These are phyloP conservation scores for Trametes elegans DNA, from an alignment of 768 basidiomycete species.

Conservation along the genomic window DNA sequence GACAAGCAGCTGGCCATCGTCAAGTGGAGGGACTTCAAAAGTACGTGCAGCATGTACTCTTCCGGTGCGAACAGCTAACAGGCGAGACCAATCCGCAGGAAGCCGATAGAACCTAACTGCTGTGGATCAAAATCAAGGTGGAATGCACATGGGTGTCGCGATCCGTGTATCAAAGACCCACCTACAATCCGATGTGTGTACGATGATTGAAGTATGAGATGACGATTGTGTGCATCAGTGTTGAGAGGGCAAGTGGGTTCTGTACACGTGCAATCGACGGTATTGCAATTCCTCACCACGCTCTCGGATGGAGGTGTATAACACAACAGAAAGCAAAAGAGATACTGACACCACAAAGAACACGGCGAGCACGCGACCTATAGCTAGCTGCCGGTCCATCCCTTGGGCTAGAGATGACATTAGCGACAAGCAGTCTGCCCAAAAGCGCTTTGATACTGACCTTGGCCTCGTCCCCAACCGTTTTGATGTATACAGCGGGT, in stretches of 20 bases:
- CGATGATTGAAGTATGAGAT: no score
- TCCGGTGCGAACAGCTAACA: not conserved
- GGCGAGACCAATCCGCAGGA: not conserved
- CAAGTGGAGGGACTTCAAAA: constrained; percentile 2
- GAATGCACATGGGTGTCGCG: no score
- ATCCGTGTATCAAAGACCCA: no score
- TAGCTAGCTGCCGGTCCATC: constrained; percentile 30
- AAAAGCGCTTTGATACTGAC: constrained; percentile 31
- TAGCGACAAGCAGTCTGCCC: not conserved
- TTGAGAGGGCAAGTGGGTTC: no score
- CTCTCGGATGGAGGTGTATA: no score
- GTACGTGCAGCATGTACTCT: not conserved
- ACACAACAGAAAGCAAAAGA: not conserved
- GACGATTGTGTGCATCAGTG: no score
- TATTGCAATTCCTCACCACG: no score
- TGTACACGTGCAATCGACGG: no score
- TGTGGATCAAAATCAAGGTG: no score
- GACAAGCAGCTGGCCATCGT: not conserved
- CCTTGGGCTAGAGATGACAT: constrained; percentile 24
- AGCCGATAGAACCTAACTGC: constrained; percentile 7
- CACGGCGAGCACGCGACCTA: not conserved
- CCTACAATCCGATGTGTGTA: no score
- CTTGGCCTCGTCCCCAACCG: constrained; percentile 77
- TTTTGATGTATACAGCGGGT: constrained; percentile 60
- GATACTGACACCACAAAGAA: not conserved